These are phyloP conservation scores for Trichomonas tenax DNA, from an alignment of 208 protist species.

Conservation along the genomic window DNA sequence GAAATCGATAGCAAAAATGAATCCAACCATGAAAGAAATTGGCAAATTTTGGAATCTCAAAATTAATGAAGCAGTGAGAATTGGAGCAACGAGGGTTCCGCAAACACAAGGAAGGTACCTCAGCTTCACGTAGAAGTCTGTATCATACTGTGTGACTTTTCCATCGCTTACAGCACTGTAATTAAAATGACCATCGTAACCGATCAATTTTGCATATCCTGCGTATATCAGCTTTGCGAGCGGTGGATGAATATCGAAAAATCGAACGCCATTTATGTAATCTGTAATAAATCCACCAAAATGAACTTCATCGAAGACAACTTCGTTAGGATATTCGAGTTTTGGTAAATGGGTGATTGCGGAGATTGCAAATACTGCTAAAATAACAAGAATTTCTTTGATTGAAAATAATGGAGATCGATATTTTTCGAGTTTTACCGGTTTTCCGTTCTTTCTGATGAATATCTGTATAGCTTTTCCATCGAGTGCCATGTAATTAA, in stretches of 20 bases:
- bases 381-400: background rate
- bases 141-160: background rate
- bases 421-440: background rate
- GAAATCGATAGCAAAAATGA: conserved; percentile 3
- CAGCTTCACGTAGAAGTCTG: background rate
- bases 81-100: background rate
- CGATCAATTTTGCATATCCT: background rate
- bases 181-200: background rate
- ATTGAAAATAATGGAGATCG: background rate
- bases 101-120: background rate
- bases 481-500: background rate
- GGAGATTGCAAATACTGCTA: background rate
- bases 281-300: conserved; percentile 8
- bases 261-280: background rate
- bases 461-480: background rate
- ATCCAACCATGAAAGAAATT: background rate
- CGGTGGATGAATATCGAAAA: conserved; percentile 11
- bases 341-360: background rate
- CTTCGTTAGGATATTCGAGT: background rate
- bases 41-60: background rate
- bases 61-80: background rate
- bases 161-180: background rate
- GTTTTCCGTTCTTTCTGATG: background rate
- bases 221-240: background rate
- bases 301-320: conserved; percentile 11